A percentile compares a stretch with the other conserved stretches of the same genome.
Conservation (phyloP, 129 eudicot genomes). For the Chrysanthemum makinoi region DNA sequence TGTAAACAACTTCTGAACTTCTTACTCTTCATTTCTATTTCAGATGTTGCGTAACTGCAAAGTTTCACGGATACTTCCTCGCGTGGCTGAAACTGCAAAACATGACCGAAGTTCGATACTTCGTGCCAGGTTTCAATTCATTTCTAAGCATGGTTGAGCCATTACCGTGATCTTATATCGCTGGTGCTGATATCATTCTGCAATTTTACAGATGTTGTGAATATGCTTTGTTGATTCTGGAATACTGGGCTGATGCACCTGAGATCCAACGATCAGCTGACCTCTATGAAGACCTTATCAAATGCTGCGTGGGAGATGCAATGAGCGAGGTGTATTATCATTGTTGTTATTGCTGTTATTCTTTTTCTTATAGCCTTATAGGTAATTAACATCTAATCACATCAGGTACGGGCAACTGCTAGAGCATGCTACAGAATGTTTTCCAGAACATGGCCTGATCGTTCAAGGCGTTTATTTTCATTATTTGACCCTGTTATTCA, state of each 20-base stretch:
- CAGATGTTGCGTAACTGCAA: conserved; percentile 99
- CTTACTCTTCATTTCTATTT: conserved; percentile 8
- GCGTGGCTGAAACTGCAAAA: conserved; percentile 85
- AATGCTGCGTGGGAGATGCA: conserved; percentile 93
- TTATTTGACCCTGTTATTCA: conserved; percentile 92
- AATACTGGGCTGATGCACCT: conserved; percentile 97
- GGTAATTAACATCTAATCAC: conserved; percentile 20
- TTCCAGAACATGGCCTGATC: conserved; percentile 97
- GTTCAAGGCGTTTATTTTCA: conserved; percentile 79
- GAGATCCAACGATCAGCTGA: conserved; percentile 97
- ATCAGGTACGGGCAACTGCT: conserved; percentile 94
- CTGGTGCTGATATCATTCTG: conserved; percentile 4
- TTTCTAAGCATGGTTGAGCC: neutral
- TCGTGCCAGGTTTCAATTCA: conserved; percentile 71
- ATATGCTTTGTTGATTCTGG: conserved; percentile 85
- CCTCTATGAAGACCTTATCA: conserved; percentile 87
- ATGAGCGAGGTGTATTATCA: conserved; percentile 74
- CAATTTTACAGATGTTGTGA: conserved; percentile 73
- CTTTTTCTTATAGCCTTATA: neutral
- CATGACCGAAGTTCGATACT: conserved; percentile 89
- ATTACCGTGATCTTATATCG: neutral
- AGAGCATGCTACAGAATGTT: conserved; percentile 98
- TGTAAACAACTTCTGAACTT: conserved; percentile 2
- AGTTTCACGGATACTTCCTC: conserved; percentile 86
- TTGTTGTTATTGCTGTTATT: conserved; percentile 6